Evolutionary conservation across 768 basidiomycete genomes (phyloP).

Genomic region (Boletellus emodensis): DNA sequence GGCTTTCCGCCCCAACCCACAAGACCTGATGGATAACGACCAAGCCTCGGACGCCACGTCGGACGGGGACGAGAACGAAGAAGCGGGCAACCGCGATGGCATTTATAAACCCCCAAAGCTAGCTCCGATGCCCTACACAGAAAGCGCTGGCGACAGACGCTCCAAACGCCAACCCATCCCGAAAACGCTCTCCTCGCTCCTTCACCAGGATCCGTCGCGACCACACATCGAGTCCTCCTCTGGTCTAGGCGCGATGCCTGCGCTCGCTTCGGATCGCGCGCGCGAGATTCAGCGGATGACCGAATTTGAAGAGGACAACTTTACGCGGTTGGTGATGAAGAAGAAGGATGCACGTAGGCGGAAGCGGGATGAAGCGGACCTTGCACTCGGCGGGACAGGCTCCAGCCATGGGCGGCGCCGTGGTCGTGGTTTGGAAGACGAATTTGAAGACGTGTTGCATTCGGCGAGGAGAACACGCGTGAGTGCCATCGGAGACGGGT

Average conservation of each 20-base stretch:
- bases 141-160: slow-evolving; percentile 45
- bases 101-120: slow-evolving; percentile 85
- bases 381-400: slow-evolving; percentile 76
- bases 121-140: slow-evolving; percentile 83
- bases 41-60: slow-evolving; percentile 30
- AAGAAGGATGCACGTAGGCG: slow-evolving; percentile 79
- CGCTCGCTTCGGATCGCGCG: slow-evolving; percentile 59
- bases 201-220: slow-evolving; percentile 49
- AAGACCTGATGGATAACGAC: slow-evolving; percentile 54
- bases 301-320: slow-evolving; percentile 93
- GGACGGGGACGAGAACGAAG: slow-evolving; percentile 25
- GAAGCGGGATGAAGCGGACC: slow-evolving; percentile 75
- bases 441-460: slow-evolving; percentile 76
- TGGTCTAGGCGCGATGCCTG: slow-evolving; percentile 62
- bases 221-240: slow-evolving; percentile 71
- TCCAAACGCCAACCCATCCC: slow-evolving; percentile 55
- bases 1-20: slow-evolving; percentile 87
- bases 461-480: slow-evolving; percentile 47
- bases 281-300: slow-evolving; percentile 75
- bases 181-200: slow-evolving; percentile 54
- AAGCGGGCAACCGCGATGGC: slow-evolving; percentile 35
- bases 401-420: slow-evolving; percentile 52
- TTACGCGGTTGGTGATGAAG: slow-evolving; percentile 84
- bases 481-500: slow-evolving; percentile 60
- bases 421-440: slow-evolving; percentile 74